phyloP scores from a whole-genome alignment of 139 green algal species.

The Chlorella sp. region DNA sequence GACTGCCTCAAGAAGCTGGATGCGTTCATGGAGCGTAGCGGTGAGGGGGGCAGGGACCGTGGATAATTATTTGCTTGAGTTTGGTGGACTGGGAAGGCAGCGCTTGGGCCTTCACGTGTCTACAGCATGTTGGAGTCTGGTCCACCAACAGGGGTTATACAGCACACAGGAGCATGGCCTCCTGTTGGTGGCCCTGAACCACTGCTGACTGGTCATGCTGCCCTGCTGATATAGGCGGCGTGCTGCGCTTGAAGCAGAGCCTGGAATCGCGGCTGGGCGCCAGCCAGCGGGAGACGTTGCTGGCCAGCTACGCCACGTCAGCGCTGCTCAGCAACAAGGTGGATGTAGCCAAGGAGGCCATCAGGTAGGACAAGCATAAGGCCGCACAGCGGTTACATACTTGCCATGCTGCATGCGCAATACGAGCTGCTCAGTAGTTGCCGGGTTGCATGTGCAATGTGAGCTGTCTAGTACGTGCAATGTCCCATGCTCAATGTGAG shows the following conservation, averaged over 20 bases:
- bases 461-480: too few species aligned
- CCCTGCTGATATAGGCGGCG: slow-evolving; percentile 9
- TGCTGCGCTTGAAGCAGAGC: slow-evolving; percentile 42
- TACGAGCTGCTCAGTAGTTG: too few species aligned
- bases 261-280: slow-evolving; percentile 73
- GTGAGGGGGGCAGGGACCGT: background rate
- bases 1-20: slow-evolving; percentile 79
- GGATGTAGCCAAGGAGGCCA: slow-evolving; percentile 64
- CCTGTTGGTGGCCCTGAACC: background rate
- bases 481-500: too few species aligned
- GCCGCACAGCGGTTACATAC: background rate
- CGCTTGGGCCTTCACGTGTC: too few species aligned
- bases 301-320: slow-evolving; percentile 73
- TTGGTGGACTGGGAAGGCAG: too few species aligned
- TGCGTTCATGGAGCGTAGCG: slow-evolving; percentile 58
- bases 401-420: background rate
- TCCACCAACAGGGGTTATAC: too few species aligned
- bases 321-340: slow-evolving; percentile 68
- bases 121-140: too few species aligned
- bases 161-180: too few species aligned
- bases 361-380: slow-evolving; percentile 14
- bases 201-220: too few species aligned
- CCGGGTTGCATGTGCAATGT: too few species aligned
- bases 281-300: slow-evolving; percentile 72
- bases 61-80: background rate